Base-by-base conservation (phyloP, 192 early-diverging fungal genomes). In the Mortierella antarctica region DNA sequence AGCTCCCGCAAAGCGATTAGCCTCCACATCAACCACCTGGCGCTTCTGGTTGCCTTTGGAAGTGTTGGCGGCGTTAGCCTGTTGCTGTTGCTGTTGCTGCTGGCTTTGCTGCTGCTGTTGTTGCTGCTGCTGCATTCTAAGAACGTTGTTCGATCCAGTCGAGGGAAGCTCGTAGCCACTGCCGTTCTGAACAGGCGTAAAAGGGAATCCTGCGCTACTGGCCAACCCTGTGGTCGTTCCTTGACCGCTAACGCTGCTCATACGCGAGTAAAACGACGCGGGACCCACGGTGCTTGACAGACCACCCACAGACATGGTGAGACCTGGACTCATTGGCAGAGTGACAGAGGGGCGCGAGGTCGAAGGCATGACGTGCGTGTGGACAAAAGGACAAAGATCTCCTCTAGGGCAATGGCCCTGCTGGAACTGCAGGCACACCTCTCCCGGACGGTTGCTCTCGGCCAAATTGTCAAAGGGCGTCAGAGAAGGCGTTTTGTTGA, bases 1-100 rank as follows among this genome's bases (percentile, higher is more conserved):
- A 4, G 87, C 85, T 20, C 90, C 91, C 14, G 88, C 73, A 67
- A 93, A 96, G 13, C 93, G 89, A 69, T 91, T 94, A 13, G 81
- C 83, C 49, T 89, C 88, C 9, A 71, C 75, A 59, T 80, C 77
- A 4, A 70, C 70, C 3, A 70, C 58, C 7, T 55, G 64, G 13
- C 77, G 65, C 51, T 80, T 80, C 31, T 71, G 49, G 31, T 63
- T 66, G 41, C 64, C 70, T 59, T 72, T 80, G 53, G 62, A 18
- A 62, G 42, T 73, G 55, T 21, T 62, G 57, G 15, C 55, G 57
- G 17, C 46, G 18, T 50, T 67, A 23, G 45, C 39, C 46, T 51
- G 42, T 45, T 65, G 74, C 18, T 78, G 60, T 42, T 74, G 68
- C 54, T 71, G 72, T 42, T 69, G 66, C n/a, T 57, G 46, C 45